phyloP scores from a whole-genome alignment of 805 yeast species.

The Metschnikowia drakensbergensis region DNA sequence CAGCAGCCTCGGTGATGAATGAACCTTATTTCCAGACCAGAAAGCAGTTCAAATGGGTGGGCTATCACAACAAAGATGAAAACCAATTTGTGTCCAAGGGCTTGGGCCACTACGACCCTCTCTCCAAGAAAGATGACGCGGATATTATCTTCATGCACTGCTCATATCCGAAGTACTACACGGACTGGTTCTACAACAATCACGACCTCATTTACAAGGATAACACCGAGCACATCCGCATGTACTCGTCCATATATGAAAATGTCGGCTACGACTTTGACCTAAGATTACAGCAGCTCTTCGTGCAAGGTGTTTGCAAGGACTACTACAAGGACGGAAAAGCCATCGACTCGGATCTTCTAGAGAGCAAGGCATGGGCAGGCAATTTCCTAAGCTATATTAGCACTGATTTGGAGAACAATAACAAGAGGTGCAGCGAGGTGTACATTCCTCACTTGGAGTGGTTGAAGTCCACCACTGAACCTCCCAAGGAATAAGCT shows the following conservation, averaged over 20 bases:
- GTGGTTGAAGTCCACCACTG: slow-evolving; percentile 38
- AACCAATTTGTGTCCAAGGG: slow-evolving; percentile 24
- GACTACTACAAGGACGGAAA: slow-evolving; percentile 27
- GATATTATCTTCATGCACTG: slow-evolving; percentile 49
- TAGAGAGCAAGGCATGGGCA: slow-evolving; percentile 27
- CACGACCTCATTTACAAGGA: slow-evolving; percentile 32
- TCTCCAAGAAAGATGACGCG: slow-evolving; percentile 14
- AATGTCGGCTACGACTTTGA: slow-evolving; percentile 43
- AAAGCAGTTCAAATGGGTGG: slow-evolving; percentile 41
- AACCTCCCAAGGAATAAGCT: not conserved
- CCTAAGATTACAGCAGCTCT: slow-evolving; percentile 35
- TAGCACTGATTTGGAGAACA: slow-evolving; percentile 19
- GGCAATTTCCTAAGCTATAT: slow-evolving; percentile 32
- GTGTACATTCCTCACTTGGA: slow-evolving; percentile 40
- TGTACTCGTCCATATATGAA: slow-evolving; percentile 34
- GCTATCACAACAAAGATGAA: slow-evolving; percentile 32
- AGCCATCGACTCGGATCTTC: slow-evolving; percentile 25
- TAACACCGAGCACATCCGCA: slow-evolving; percentile 34
- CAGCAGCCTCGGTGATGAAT: slow-evolving; percentile 55
- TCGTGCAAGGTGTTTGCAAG: slow-evolving; percentile 37
- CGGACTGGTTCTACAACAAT: slow-evolving; percentile 24
- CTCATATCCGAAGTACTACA: slow-evolving; percentile 50
- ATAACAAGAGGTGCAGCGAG: slow-evolving; percentile 29
- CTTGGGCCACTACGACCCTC: slow-evolving; percentile 41
- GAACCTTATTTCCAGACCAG: slow-evolving; percentile 51